Evolutionary conservation across 805 yeast genomes (phyloP).

Genomic region (Millerozyma acaciae): DNA sequence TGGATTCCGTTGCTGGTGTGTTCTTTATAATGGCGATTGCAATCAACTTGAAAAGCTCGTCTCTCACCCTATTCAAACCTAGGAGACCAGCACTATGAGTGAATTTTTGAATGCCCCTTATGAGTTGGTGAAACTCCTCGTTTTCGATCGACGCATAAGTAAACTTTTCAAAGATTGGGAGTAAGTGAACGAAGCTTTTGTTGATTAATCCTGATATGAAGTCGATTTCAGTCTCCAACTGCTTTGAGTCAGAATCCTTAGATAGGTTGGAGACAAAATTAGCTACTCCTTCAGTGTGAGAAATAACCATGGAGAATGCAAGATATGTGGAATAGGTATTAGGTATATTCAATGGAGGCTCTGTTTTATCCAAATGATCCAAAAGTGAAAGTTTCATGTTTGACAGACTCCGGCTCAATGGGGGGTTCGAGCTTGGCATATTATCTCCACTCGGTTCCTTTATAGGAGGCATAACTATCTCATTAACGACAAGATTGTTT

Average conservation of each 20-base stretch:
- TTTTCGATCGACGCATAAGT: slow-evolving; percentile 66
- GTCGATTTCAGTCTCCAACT: slow-evolving; percentile 32
- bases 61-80: slow-evolving; percentile 53
- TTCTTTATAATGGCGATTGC: slow-evolving; percentile 22
- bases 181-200: slow-evolving; percentile 22
- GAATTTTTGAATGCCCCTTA: slow-evolving; percentile 73
- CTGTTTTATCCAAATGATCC: slow-evolving; percentile 76
- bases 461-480: slow-evolving; percentile 15
- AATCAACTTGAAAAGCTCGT: slow-evolving; percentile 37
- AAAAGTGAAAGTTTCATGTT: slow-evolving; percentile 52
- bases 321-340: slow-evolving; percentile 56
- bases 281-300: slow-evolving; percentile 68
- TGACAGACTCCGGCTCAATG: slow-evolving; percentile 42
- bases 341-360: slow-evolving; percentile 64
- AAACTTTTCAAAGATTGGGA: slow-evolving; percentile 32
- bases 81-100: slow-evolving; percentile 81
- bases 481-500: slow-evolving; percentile 16
- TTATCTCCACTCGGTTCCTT: slow-evolving; percentile 11
- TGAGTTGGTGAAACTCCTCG: slow-evolving; percentile 61
- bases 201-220: slow-evolving; percentile 32
- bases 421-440: slow-evolving; percentile 4
- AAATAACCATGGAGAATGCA: slow-evolving; percentile 48
- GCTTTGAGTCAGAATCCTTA: slow-evolving; percentile 16
- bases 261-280: slow-evolving; percentile 45
- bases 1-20: slow-evolving; percentile 2